Evolutionary conservation across 2,329 filamentous ascomycete species (phyloP), one percentile per base, ranked within the genome.

Genomic region (Grosmannia serpens): DNA sequence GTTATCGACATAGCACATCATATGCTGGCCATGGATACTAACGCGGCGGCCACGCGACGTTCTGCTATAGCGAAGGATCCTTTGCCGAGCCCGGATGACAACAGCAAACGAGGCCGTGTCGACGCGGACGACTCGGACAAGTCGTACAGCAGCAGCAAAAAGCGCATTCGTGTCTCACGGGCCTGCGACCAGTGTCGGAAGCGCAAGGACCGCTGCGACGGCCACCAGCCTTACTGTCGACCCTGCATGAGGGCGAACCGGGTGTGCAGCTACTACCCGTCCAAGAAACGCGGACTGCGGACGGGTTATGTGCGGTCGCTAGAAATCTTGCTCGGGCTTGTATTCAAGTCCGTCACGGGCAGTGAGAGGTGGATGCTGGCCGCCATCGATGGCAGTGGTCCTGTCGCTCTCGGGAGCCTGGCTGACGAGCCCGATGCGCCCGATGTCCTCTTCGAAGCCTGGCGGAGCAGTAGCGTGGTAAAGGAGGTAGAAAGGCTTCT

Each of bases 291-390:
- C 62, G 88, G 88, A 4, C 82, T 91, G 13, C 87, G 87, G 65
- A 88, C 88, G n/a, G 88, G 88, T 20, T 90, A 91, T 66, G 85
- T 91, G 58, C 80, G 87, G 38, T 86, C 86, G 0, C 74, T 91
- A 22, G 88, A 91, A 69, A 33, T 33, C 70, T 87, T 50, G 79
- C 85, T 11, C 75, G 88, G 58, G 85, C 84, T 15, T 84, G 84
- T 87, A 1, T 85, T 89, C 61, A 78, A 82, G 60, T 79, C 80
- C 58, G 77, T 83, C 41, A 76, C 81, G 17, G 81, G 78, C 11
- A 78, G 76, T 53, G 85, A 88, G 68, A 33, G 31, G 6, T 74
- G 76, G 56, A 75, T 77, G 17, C 75, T 88, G 27, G 77, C 80
- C 53, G 68, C 67, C 47, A 50, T 33, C 10, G 31, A 33, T 33